phyloP scores from a whole-genome alignment of 1,284 basidiomycete genomes.

The Apiotrichum laibachii region DNA sequence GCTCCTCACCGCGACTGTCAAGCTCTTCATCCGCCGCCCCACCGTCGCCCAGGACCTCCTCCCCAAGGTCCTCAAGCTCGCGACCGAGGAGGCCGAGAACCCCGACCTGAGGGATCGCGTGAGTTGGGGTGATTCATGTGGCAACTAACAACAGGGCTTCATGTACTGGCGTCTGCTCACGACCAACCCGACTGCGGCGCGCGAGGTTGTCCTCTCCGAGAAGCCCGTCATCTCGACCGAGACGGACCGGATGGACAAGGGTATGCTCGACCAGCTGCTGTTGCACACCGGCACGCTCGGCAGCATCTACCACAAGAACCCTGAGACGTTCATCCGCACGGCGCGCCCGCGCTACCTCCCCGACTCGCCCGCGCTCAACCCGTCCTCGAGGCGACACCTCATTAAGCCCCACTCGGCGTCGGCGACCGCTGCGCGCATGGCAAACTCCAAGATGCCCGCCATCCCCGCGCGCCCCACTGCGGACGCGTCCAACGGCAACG shows the following conservation, averaged over 20 bases:
- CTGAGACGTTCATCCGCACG: constrained; percentile 52
- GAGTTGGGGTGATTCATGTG: constrained; percentile 14
- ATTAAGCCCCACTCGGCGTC: constrained; percentile 21
- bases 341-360: constrained; percentile 47
- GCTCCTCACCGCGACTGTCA: constrained; percentile 92
- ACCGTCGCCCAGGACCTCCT: constrained; percentile 86
- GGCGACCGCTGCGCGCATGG: constrained; percentile 9
- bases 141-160: constrained; percentile 59
- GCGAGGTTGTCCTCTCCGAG: constrained; percentile 86
- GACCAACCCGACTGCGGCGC: constrained; percentile 83
- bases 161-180: constrained; percentile 99
- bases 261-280: constrained; percentile 72
- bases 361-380: constrained; percentile 50
- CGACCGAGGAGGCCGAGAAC: constrained; percentile 94
- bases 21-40: constrained; percentile 91
- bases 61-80: constrained; percentile 83
- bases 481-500: constrained; percentile 5
- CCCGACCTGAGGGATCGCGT: constrained; percentile 84
- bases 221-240: constrained; percentile 98
- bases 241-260: constrained; percentile 93
- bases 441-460: constrained; percentile 11
- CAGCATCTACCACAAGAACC: constrained; percentile 52
- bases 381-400: constrained; percentile 50
- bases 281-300: constrained; percentile 51
- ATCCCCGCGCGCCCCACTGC: constrained; percentile 19